Base-by-base conservation (phyloP, 2,329 filamentous ascomycete genomes). In the Fusarium sp. region DNA sequence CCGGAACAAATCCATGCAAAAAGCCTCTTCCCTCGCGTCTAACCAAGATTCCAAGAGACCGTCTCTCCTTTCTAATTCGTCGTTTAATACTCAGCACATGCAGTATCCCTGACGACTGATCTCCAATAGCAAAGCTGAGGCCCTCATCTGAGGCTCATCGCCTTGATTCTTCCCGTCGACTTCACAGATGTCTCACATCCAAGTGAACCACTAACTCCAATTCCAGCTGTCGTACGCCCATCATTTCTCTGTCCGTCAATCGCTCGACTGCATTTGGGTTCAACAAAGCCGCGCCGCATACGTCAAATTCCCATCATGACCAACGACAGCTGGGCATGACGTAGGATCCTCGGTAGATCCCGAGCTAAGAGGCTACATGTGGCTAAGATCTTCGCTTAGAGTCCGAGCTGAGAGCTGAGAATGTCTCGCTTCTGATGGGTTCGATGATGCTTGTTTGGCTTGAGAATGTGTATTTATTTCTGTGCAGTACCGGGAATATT, bases 311-410 rank as follows among this genome's bases (percentile, higher is more conserved):
- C 22, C 25, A 27, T 20, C 3, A 9, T 18, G n/a, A 43, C 50
- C 50, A 53, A 53, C 32, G 12, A 11, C 20, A 20, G 14, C 18
- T 22, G 3, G 2, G 10, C 10, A 59, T 65, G 62, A 65, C 62
- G 62, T 65, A 20, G n/a, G 20, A 65, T 65, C 40, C 60, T 65
- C 52, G 60, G 60, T 18, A 51, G 51, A 65, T 34, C 18, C 15
- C 11, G 14, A 46, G 45, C 52, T 59, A 66, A 65, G 25, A 7
- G 25, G 22, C n/a, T 20, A 51, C 52, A 34, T 7, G 29, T 24
- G 18, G 61, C 20, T 5, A 66, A 42, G 62, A 65, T 65, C 38
- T 29, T 66, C 62, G 32, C 40, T 59, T 43, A 38, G 10, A 32
- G 60, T 55, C 52, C n/a, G 29, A 66, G 52, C 62, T 65, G 46